Evolutionary conservation across 2,329 filamentous ascomycete genomes (phyloP), one percentile per base, ranked within the genome.

Genomic region (Incumbomyces delicatus): DNA sequence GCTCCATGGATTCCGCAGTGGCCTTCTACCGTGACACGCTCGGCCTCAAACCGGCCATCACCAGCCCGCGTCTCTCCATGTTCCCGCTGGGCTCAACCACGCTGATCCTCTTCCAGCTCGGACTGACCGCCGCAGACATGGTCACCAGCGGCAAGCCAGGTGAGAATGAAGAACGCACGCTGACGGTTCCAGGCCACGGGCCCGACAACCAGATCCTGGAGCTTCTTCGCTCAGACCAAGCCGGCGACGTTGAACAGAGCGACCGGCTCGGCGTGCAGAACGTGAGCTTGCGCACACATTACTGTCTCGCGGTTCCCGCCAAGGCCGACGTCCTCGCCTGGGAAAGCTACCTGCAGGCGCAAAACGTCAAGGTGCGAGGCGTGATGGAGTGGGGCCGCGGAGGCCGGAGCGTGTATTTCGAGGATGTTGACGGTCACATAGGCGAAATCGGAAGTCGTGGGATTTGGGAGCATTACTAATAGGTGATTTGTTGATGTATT

Each of bases 1-100:
- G 55, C 17, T 56, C 59, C 41, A 20, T 61, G 18, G 44, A 44
- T 1, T 41, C 48, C 5, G 50, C 58, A 2, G 49, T 52, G 12
- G 52, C 56, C 13, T 61, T 61, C 46, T 61, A 61, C 47, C 55
- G 50, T 27, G 51, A 57, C 3, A 36, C 52, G 1, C 42, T 61
- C n/a, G 49, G 54, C 8, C 40, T 56, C 13, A 39, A 53, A n/a
- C 58, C 59, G 2, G 50, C 52, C 32, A 41, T 51, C 27, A 51
- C 55, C 39, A 47, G 51, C 43, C 51, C 54, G 18, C 56, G 52
- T 20, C 49, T 58, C 14, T 50, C 53, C 18, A 55, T 46, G 38
- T 62, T 63, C 46, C 46, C 54, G 17, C 52, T 63, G 17, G 61
- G 60, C n/a, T 55, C 54, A 8, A 63, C 61, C 6, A 59, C 54